These are phyloP conservation scores for Abrus precatorius DNA, from an alignment of 306 rosid genomes.

Conservation along the genomic window DNA sequence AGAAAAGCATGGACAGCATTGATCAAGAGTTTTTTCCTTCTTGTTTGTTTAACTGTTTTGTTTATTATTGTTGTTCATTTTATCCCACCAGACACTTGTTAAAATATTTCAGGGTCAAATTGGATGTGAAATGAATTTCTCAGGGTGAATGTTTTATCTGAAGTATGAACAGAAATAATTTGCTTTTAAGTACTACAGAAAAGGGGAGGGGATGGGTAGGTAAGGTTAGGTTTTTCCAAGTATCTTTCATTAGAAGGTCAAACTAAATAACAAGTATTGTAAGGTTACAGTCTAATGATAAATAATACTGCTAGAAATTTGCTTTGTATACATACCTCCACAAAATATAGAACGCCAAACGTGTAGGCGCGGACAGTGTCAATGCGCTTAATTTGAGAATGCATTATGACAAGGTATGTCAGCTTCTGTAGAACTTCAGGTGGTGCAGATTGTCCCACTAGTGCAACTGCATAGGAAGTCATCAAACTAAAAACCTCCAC, in stretches of 20 bases:
- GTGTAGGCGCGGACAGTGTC: constrained; percentile 91
- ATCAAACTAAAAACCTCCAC: not conserved
- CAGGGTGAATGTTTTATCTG: not conserved
- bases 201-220: too few species aligned
- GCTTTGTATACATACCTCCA: constrained; percentile 63
- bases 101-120: too few species aligned
- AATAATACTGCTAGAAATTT: not conserved
- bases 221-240: too few species aligned
- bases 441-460: constrained; percentile 84
- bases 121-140: too few species aligned
- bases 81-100: too few species aligned
- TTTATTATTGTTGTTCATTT: too few species aligned
- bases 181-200: too few species aligned
- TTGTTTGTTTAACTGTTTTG: too few species aligned
- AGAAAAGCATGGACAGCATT: too few species aligned
- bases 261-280: not conserved
- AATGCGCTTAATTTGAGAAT: constrained; percentile 74
- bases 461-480: constrained; percentile 58
- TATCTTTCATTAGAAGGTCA: not conserved
- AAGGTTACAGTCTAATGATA: not conserved
- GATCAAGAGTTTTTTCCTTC: too few species aligned
- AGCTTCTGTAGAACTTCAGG: constrained; percentile 81
- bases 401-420: constrained; percentile 71
- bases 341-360: constrained; percentile 88
- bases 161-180: not conserved